Base-by-base conservation (phyloP, 257 asterid genomes). In the Ophiorrhiza pumila region DNA sequence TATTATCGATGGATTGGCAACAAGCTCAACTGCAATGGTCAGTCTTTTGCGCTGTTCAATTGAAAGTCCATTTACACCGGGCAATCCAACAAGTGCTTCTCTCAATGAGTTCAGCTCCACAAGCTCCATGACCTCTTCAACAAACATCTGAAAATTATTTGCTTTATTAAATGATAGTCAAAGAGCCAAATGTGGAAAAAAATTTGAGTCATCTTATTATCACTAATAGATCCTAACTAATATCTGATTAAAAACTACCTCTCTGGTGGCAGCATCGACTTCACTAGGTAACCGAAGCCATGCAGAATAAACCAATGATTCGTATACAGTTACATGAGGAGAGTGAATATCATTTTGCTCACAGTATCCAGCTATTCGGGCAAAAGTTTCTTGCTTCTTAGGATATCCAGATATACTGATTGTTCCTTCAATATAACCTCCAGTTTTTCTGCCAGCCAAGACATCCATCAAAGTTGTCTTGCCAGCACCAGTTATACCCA, bases 21-120 rank as follows among this genome's bases (percentile, higher is more conserved):
- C 98, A 1, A 93, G 95, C 80, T 93, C 97, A 22, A 90, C 97
- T 3, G 98, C 98, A 10, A 93, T 81, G 10, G 97, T 93, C 32
- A 93, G 77, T 78, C 98, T 69, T 83, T 93, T 93, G 22, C 98
- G 77, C 73, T 93, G 98, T 83, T 93, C 97, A 10, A 92, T 93
- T 65, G 98, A 90, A 35, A 93, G 91, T 14, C 98, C 98, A 64
- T 77, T 87, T 25, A 89, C 93, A 2, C 97, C 97, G 0, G 98
- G 96, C 71, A 93, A 74, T 25, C 96, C 98, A 7, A 91, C 96
- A 7, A 93, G 86, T 0, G 96, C 89, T 22, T 81, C 89, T 73
- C 86, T 83, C 66, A 89, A n/a, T 17, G 89, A 82, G 25, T 71
- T 78, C 47, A 92, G 92, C 81, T 90, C 96, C 3, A 90, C 91